phyloP scores from a whole-genome alignment of 2,329 filamentous ascomycete species.

The Fusarium buxicola region DNA sequence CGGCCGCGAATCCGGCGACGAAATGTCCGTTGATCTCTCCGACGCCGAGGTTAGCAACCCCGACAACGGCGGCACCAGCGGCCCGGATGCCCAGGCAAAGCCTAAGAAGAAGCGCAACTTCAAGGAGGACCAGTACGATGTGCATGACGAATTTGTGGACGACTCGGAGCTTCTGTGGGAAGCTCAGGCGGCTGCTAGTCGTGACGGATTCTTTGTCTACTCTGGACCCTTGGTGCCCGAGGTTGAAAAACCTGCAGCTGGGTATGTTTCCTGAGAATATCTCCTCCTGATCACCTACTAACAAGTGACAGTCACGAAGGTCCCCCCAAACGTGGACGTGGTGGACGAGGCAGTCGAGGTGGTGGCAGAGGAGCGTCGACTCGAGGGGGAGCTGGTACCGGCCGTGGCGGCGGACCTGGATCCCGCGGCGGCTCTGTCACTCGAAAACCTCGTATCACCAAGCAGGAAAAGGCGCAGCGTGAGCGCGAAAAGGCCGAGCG shows the following conservation, averaged over 20 bases:
- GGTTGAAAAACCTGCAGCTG: conserved; percentile 76
- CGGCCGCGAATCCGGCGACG: conserved; percentile 77
- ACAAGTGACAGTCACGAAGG: conserved; percentile 72
- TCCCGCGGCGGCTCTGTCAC: conserved; percentile 79
- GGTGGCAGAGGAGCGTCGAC: conserved; percentile 72
- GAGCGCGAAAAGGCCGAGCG: conserved; percentile 84
- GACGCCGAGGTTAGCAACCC: conserved; percentile 84
- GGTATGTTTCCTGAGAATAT: conserved; percentile 55
- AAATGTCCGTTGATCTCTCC: conserved; percentile 84
- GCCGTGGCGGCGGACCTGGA: conserved; percentile 69
- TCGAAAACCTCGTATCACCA: conserved; percentile 86
- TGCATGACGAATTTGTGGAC: conserved; percentile 87
- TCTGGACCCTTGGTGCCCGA: conserved; percentile 91
- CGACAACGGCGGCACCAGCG: conserved; percentile 78
- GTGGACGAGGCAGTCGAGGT: conserved; percentile 62
- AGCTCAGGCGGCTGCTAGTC: conserved; percentile 91
- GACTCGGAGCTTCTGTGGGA: conserved; percentile 97
- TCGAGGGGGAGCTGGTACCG: conserved; percentile 60
- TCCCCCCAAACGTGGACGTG: conserved; percentile 75
- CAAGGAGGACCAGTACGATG: conserved; percentile 85
- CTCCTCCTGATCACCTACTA: conserved; percentile 46
- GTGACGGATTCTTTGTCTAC: conserved; percentile 98
- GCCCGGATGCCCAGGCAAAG: conserved; percentile 71
- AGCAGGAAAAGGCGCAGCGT: conserved; percentile 83
- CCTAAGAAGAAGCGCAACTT: conserved; percentile 84